phyloP scores from a whole-genome alignment of 306 rosid genomes.

The Abrus precatorius region DNA sequence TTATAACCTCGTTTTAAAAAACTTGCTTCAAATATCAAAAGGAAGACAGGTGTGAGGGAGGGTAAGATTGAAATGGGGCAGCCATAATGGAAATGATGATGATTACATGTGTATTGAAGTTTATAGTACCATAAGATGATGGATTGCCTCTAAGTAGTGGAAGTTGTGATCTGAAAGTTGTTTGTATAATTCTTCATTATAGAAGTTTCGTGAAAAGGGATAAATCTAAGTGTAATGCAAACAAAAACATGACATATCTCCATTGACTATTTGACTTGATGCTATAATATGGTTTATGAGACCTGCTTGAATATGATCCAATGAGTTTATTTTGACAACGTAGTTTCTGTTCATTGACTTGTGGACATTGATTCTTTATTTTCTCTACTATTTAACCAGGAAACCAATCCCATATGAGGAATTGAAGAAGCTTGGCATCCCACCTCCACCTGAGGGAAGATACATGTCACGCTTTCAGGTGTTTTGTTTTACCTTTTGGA shows the following conservation, averaged over 20 bases:
- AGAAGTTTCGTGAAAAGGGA: slow-evolving; percentile 1
- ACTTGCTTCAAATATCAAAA: slow-evolving; percentile 10
- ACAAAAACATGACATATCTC: slow-evolving; percentile 10
- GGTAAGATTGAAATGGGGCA: neutral
- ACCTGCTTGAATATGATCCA: slow-evolving; percentile 36
- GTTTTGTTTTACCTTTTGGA: slow-evolving; percentile 26
- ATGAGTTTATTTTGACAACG: neutral
- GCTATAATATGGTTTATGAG: neutral
- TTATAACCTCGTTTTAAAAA: neutral
- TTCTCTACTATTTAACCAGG: slow-evolving; percentile 52
- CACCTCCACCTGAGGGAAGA: slow-evolving; percentile 93
- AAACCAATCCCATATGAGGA: slow-evolving; percentile 82
- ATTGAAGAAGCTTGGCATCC: slow-evolving; percentile 83
- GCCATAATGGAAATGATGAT: neutral
- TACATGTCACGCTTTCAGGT: slow-evolving; percentile 91
- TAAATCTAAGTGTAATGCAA: neutral
- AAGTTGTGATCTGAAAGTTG: slow-evolving; percentile 12
- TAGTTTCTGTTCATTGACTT: slow-evolving; percentile 17
- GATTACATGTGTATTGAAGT: neutral
- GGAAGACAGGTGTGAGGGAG: neutral
- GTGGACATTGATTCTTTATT: slow-evolving; percentile 10
- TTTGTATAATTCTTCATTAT: neutral
- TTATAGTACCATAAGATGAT: neutral
- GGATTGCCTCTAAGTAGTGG: neutral
- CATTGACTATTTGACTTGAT: neutral